Evolutionary conservation across 2,329 filamentous ascomycete genomes (phyloP).

Genomic region (Elsinoe ampelina): DNA sequence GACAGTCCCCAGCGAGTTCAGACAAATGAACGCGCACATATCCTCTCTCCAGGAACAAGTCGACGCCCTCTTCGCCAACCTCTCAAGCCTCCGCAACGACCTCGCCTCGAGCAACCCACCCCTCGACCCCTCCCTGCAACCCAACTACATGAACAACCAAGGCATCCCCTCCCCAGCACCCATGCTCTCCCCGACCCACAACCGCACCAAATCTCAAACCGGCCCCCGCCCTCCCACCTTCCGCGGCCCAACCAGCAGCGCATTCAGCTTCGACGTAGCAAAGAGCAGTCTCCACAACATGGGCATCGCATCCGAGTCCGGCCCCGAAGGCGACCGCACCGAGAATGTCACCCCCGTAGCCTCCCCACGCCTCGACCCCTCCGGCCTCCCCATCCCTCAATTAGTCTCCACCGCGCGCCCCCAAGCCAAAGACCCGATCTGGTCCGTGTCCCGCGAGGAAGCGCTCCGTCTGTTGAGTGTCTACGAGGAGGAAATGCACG

Average conservation of each 20-base stretch:
- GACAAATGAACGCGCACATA: slow-evolving; percentile 67
- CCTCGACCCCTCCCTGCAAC: slow-evolving; percentile 29
- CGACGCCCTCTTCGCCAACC: slow-evolving; percentile 61
- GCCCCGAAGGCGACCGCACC: slow-evolving; percentile 50
- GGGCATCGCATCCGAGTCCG: slow-evolving; percentile 65
- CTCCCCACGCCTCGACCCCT: slow-evolving; percentile 32
- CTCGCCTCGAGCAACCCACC: slow-evolving; percentile 29
- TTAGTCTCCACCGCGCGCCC: slow-evolving; percentile 31
- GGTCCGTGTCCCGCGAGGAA: slow-evolving; percentile 68
- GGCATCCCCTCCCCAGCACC: not conserved
- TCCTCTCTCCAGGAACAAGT: slow-evolving; percentile 73
- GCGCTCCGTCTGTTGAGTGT: slow-evolving; percentile 68
- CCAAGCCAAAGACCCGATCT: slow-evolving; percentile 60
- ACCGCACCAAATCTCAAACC: slow-evolving; percentile 19
- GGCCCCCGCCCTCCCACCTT: slow-evolving; percentile 49
- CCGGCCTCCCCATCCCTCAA: slow-evolving; percentile 16
- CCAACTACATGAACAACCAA: not conserved
- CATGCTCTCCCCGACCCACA: slow-evolving; percentile 17
- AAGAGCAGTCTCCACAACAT: slow-evolving; percentile 81
- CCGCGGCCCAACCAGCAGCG: slow-evolving; percentile 74
- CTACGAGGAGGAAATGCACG: slow-evolving; percentile 81
- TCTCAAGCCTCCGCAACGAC: slow-evolving; percentile 56
- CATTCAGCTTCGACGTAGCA: slow-evolving; percentile 78
- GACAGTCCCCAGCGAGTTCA: slow-evolving; percentile 55
- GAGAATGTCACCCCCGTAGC: slow-evolving; percentile 44